phyloP scores from a whole-genome alignment of 192 early-diverging fungal species.

The Entophlyctis luteolus region DNA sequence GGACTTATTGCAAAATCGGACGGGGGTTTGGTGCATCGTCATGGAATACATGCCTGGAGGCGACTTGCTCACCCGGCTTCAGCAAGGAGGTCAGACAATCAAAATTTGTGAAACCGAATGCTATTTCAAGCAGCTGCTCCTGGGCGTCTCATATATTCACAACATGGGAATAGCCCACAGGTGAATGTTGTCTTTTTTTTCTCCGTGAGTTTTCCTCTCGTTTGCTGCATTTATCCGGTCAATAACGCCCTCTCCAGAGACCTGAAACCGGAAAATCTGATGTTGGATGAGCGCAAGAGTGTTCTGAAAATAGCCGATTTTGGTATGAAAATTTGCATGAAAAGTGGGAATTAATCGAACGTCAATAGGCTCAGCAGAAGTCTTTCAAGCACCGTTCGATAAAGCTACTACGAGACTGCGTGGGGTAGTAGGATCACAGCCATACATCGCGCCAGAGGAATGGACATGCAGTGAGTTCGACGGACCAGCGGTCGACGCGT shows the following conservation, averaged over 20 bases:
- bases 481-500: slow-evolving; percentile 80
- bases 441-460: slow-evolving; percentile 93
- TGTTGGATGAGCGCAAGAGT: slow-evolving; percentile 68
- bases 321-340: slow-evolving; percentile 66
- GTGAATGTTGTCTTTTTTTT: too few relatives aligned
- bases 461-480: slow-evolving; percentile 74
- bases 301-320: slow-evolving; percentile 94
- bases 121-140: slow-evolving; percentile 85
- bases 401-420: slow-evolving; percentile 66
- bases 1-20: slow-evolving; percentile 86
- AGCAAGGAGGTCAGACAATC: too few relatives aligned
- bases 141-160: slow-evolving; percentile 83
- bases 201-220: too few relatives aligned
- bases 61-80: slow-evolving; percentile 71
- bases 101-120: too few relatives aligned
- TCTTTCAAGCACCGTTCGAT: slow-evolving; percentile 85
- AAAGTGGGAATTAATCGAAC: too few relatives aligned
- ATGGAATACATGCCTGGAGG: slow-evolving; percentile 94
- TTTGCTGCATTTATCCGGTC: too few relatives aligned
- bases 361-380: too few relatives aligned
- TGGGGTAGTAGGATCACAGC: slow-evolving; percentile 88
- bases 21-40: slow-evolving; percentile 59
- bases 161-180: slow-evolving; percentile 89
- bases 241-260: too few relatives aligned
- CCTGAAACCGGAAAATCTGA: slow-evolving; percentile 87